phyloP scores from a whole-genome alignment of 441 rosid genomes.

The Aleurites moluccanus region DNA sequence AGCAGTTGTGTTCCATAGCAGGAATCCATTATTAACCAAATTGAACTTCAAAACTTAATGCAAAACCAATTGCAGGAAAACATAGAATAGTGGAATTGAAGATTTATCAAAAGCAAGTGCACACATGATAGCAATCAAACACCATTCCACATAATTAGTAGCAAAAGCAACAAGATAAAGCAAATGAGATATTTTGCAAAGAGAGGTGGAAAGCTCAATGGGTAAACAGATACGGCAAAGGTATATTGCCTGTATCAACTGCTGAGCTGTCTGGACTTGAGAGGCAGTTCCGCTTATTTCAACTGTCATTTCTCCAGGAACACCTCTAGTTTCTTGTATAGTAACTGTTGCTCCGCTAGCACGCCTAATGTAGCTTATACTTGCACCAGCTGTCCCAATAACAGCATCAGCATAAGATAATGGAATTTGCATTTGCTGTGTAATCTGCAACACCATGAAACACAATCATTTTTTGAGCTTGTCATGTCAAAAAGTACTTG shows the following conservation, averaged over 20 bases:
- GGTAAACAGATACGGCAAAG: constrained; percentile 13
- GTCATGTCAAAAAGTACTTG: background rate
- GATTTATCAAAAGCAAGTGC: background rate
- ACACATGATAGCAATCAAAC: constrained; percentile 1
- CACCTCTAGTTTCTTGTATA: constrained; percentile 92
- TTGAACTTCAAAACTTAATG: background rate
- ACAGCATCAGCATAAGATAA: constrained; percentile 94
- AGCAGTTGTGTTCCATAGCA: background rate
- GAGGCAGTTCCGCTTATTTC: constrained; percentile 95
- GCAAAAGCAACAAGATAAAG: background rate
- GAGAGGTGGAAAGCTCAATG: background rate
- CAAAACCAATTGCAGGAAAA: background rate
- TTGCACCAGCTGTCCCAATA: constrained; percentile 93
- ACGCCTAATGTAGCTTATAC: constrained; percentile 91
- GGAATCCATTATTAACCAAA: background rate
- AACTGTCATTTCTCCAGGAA: constrained; percentile 96
- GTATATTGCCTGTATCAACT: constrained; percentile 72
- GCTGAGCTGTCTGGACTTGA: constrained; percentile 98
- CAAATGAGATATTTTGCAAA: background rate
- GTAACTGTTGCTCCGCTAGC: constrained; percentile 96
- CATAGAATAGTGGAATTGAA: background rate
- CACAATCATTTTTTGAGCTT: constrained; percentile 2
- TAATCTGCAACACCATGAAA: constrained; percentile 46
- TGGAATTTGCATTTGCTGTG: constrained; percentile 95
- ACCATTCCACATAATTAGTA: background rate